Evolutionary conservation across 345 rosid genomes (phyloP).

Genomic region (Citrus sp.): DNA sequence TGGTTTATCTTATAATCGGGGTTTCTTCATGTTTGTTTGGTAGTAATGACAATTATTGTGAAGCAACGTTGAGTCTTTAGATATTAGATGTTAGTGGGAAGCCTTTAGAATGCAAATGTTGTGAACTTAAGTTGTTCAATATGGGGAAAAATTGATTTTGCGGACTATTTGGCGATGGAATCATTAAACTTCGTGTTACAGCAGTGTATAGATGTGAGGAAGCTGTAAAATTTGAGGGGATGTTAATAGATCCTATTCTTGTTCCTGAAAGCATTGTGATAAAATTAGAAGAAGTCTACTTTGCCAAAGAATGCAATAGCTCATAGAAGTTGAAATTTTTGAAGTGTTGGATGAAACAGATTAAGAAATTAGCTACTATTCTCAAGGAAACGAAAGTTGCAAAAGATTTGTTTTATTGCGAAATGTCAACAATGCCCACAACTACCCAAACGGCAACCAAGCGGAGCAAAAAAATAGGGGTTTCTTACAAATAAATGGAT

Average conservation of each 20-base stretch:
- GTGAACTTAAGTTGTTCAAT: conserved; percentile 55
- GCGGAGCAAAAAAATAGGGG: no score
- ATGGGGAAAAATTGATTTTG: conserved; percentile 24
- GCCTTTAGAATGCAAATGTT: conserved; percentile 73
- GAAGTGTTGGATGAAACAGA: conserved; percentile 92
- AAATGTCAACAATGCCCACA: no score
- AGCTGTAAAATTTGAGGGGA: conserved; percentile 29
- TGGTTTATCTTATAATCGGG: conserved; percentile 70
- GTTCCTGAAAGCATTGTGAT: conserved; percentile 39
- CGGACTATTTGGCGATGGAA: conserved; percentile 35
- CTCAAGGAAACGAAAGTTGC: no score
- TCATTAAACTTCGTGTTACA: conserved; percentile 39
- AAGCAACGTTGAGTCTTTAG: conserved; percentile 48
- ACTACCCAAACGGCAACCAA: no score
- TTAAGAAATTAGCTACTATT: conserved; percentile 29
- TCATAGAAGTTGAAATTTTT: conserved; percentile 81
- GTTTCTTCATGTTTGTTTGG: conserved; percentile 27
- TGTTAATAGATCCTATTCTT: conserved; percentile 40
- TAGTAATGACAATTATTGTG: conserved; percentile 9
- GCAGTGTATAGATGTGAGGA: conserved; percentile 44
- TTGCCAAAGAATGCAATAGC: conserved; percentile 39
- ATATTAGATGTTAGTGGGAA: conserved; percentile 62
- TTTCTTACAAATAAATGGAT: no score
- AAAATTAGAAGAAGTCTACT: conserved; percentile 58
- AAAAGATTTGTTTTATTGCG: no score